Evolutionary conservation across 2,329 filamentous ascomycete species (phyloP), one percentile per base, ranked within the genome.

Genomic region (Microcyclospora pomicola): DNA sequence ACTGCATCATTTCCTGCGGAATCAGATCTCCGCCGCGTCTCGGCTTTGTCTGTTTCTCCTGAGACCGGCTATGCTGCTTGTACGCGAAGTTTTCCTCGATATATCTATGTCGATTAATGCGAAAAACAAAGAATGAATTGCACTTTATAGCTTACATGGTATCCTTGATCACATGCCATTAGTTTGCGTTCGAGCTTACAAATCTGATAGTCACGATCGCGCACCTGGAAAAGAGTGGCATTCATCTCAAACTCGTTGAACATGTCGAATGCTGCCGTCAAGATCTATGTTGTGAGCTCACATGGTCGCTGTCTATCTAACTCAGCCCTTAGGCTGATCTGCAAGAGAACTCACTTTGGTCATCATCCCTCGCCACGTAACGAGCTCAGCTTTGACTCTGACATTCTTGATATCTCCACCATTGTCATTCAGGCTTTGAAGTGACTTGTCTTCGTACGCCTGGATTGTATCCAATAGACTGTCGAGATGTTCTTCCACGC

Each of bases 301-400:
- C 19, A n/a, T 33, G 4, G 16, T 13, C 15, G 15, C 29, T 7
- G 12, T 27, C 24, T 36, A 12, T 28, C 7, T 28, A 12, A 9
- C 11, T n/a, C 19, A 24, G 4, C 19, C 19, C 19, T 7, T 5
- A 24, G 19, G 19, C 4, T 7, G 19, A 24, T 5, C 19, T 7
- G 7, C 19, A 24, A 24, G 7, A 24, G 7, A 7, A 29, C 15
- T 7, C 5, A 19, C 85, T 71, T 95, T 98, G 45, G 91, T 96
- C 80, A 98, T 87, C 85, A 96, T 95, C 29, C 91, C 91, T 52
- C 91, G 71, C 88, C 88, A 98, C 1, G 88, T 96, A 36, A 96
- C 71, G 33, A 96, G 59, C 50, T 93, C 77, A 2, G 81, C 80
- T 43, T 86, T 77, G 9, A 47, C 30, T 14, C 32, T 31, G 9